Percentiles rank a stretch among this genome's conserved stretches.
These are phyloP conservation scores for Fusarium marasasianum DNA, from an alignment of 2,329 filamentous ascomycete genomes.

Conservation along the genomic window DNA sequence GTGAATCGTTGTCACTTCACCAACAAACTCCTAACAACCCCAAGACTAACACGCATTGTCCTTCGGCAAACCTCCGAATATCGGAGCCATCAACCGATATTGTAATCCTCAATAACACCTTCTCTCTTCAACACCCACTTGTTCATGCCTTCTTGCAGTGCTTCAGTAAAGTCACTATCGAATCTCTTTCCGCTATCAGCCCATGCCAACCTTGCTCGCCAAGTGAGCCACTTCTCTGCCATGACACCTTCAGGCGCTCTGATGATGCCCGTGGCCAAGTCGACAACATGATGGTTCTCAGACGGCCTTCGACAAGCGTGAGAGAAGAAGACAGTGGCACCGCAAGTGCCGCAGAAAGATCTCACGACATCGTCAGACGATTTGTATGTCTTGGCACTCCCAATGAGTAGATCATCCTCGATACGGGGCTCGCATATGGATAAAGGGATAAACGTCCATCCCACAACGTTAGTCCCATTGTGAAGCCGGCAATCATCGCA, in stretches of 20 bases:
- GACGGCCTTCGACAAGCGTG: slow-evolving; percentile 40
- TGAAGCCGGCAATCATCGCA: slow-evolving; percentile 57
- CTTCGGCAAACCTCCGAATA: slow-evolving; percentile 30
- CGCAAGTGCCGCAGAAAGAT: slow-evolving; percentile 58
- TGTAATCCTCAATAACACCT: slow-evolving; percentile 44
- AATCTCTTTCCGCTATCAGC: slow-evolving; percentile 48
- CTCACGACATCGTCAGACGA: slow-evolving; percentile 52
- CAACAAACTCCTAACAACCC: slow-evolving; percentile 3
- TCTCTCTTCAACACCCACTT: slow-evolving; percentile 50
- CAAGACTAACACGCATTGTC: not conserved
- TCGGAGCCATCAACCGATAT: slow-evolving; percentile 39
- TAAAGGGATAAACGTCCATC: slow-evolving; percentile 56
- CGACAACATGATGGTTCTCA: slow-evolving; percentile 49
- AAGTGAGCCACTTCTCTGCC: slow-evolving; percentile 58
- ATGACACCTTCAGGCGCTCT: slow-evolving; percentile 55
- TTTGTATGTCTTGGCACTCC: slow-evolving; percentile 55
- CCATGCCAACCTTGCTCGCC: slow-evolving; percentile 52
- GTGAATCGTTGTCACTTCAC: not conserved
- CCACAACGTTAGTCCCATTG: slow-evolving; percentile 53
- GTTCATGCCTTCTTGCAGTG: slow-evolving; percentile 50
- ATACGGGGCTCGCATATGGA: slow-evolving; percentile 50
- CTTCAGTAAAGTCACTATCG: slow-evolving; percentile 49
- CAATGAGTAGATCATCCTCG: slow-evolving; percentile 49
- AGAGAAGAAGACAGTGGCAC: slow-evolving; percentile 55
- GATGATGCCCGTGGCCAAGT: slow-evolving; percentile 56